Conservation (phyloP, 306 rosid genomes). For the Quillaja saponaria region DNA sequence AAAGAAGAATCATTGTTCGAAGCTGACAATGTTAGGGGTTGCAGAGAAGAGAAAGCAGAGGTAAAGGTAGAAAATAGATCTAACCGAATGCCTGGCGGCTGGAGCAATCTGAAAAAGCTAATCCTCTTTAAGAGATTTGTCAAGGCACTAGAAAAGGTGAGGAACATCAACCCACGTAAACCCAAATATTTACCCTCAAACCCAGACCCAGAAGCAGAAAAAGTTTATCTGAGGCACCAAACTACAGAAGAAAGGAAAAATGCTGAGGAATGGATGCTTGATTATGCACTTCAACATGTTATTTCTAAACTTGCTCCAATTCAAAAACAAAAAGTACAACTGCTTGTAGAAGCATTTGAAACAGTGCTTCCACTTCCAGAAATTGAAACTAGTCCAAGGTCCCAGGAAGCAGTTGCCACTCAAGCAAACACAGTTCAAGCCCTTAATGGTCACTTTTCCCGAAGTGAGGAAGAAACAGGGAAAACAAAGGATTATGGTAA, state of each 20-base stretch:
- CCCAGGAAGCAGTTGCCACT: constrained; percentile 32
- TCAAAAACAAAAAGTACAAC: constrained; percentile 71
- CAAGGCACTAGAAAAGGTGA: constrained; percentile 79
- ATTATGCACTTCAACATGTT: constrained; percentile 80
- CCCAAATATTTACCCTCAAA: constrained; percentile 44
- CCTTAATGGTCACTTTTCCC: constrained; percentile 24
- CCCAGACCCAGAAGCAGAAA: constrained; percentile 51
- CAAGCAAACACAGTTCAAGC: constrained; percentile 37
- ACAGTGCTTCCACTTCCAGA: constrained; percentile 61
- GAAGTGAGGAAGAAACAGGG: constrained; percentile 29
- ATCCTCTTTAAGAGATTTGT: constrained; percentile 78
- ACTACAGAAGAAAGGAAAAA: constrained; percentile 52
- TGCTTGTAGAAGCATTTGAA: constrained; percentile 83
- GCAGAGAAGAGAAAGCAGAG: constrained; percentile 42
- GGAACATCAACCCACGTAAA: constrained; percentile 40
- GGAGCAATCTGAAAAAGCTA: constrained; percentile 77
- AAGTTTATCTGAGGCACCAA: constrained; percentile 59
- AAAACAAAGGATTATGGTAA: constrained; percentile 23
- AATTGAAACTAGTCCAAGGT: constrained; percentile 32
- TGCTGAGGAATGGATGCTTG: constrained; percentile 92
- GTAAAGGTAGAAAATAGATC: constrained; percentile 39
- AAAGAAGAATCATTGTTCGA: constrained; percentile 22
- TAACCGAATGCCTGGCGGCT: constrained; percentile 51
- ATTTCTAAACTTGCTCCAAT: constrained; percentile 71
- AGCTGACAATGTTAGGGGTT: constrained; percentile 17